phyloP scores from a whole-genome alignment of 805 yeast genomes.

The Metschnikowia lunata region DNA sequence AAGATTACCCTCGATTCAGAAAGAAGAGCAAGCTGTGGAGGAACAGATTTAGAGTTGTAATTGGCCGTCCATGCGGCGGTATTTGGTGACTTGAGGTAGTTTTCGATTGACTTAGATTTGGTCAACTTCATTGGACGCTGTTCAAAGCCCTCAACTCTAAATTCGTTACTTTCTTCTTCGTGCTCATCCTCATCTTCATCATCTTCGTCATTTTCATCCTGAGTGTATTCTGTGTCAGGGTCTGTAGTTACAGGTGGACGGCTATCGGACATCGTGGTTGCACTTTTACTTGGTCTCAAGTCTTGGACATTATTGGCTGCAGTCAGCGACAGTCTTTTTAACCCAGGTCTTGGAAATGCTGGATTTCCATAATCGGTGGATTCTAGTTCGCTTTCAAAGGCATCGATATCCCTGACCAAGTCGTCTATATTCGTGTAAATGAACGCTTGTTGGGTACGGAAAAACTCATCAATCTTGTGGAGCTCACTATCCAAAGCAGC shows the following conservation, averaged over 20 bases:
- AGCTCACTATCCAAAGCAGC: slow-evolving; percentile 77
- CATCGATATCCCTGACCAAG: slow-evolving; percentile 57
- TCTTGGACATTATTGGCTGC: not conserved
- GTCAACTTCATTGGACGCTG: slow-evolving; percentile 6
- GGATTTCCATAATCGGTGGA: slow-evolving; percentile 7
- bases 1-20: slow-evolving; percentile 48
- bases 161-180: slow-evolving; percentile 1
- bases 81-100: slow-evolving; percentile 35
- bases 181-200: slow-evolving; percentile 12
- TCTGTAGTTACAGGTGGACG: slow-evolving; percentile 23
- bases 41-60: slow-evolving; percentile 10
- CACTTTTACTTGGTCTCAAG: slow-evolving; percentile 9
- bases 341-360: slow-evolving; percentile 7
- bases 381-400: slow-evolving; percentile 45
- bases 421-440: slow-evolving; percentile 50
- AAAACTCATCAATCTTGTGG: slow-evolving; percentile 72
- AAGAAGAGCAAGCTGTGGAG: slow-evolving; percentile 17
- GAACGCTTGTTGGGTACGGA: slow-evolving; percentile 58
- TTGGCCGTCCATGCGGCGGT: slow-evolving; percentile 20
- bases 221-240: slow-evolving; percentile 34
- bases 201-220: slow-evolving; percentile 8
- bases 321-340: slow-evolving; percentile 6
- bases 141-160: slow-evolving; percentile 3
- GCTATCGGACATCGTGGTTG: slow-evolving; percentile 19
- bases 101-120: slow-evolving; percentile 28